Conservation (phyloP, 768 basidiomycete genomes). For the Termitomyces eurrhizus region DNA sequence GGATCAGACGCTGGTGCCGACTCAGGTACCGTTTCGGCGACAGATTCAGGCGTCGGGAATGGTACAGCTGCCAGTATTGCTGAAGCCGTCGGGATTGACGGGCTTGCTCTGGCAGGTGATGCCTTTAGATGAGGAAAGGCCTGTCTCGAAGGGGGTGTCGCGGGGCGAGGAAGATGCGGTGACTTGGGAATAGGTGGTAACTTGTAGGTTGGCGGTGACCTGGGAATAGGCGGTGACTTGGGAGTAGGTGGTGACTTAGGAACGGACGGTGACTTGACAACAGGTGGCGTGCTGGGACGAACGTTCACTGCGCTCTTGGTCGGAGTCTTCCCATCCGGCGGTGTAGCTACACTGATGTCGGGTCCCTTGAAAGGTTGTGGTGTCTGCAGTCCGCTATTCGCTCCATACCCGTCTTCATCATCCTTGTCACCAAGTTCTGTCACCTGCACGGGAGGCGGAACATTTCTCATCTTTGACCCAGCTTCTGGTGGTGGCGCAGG, state of each 20-base stretch:
- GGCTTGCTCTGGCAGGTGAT: neutral
- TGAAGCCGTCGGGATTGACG: constrained; percentile 8
- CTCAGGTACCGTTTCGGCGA: neutral
- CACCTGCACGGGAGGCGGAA: constrained; percentile 3
- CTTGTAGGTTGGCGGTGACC: neutral
- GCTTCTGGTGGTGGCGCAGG: constrained; percentile 6
- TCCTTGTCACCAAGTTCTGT: neutral
- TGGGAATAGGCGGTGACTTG: neutral
- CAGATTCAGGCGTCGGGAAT: neutral
- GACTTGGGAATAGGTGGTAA: neutral
- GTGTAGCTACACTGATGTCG: constrained; percentile 6
- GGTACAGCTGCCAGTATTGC: neutral
- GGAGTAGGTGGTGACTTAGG: neutral
- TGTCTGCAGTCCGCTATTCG: constrained; percentile 7
- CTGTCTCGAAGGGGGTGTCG: neutral
- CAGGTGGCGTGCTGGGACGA: constrained; percentile 2
- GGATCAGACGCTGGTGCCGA: constrained; percentile 2
- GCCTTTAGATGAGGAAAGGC: neutral
- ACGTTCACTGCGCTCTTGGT: neutral
- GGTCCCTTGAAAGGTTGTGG: constrained; percentile 11
- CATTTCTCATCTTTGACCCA: constrained; percentile 2
- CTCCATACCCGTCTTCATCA: constrained; percentile 2
- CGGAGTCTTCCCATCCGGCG: neutral
- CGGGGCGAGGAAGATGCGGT: neutral
- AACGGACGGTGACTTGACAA: neutral